phyloP scores from a whole-genome alignment of 768 basidiomycete genomes.

The Albatrellus ellisii region DNA sequence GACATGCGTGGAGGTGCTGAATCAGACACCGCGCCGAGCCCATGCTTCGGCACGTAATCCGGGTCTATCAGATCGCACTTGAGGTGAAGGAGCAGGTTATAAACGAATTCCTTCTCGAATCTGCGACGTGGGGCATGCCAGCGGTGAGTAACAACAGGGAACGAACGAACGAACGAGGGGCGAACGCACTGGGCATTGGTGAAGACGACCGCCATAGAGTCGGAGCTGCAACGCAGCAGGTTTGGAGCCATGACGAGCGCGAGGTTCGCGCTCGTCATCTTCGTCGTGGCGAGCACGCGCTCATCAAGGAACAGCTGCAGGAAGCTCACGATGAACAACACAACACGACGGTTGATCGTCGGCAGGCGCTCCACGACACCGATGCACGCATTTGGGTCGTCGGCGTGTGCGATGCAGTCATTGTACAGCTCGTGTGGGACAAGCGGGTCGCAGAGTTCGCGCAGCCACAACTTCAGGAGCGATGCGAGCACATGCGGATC shows the following conservation, averaged over 20 bases:
- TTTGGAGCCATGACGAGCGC: slow-evolving; percentile 92
- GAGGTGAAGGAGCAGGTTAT: slow-evolving; percentile 71
- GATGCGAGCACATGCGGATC: slow-evolving; percentile 88
- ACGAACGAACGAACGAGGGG: not conserved
- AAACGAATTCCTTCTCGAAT: slow-evolving; percentile 83
- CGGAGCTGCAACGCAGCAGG: slow-evolving; percentile 72
- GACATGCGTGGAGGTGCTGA: slow-evolving; percentile 34
- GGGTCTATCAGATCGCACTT: slow-evolving; percentile 64
- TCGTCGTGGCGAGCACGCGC: slow-evolving; percentile 54
- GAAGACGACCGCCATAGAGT: slow-evolving; percentile 81
- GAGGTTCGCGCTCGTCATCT: slow-evolving; percentile 85
- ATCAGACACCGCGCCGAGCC: slow-evolving; percentile 46
- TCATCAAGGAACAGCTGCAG: slow-evolving; percentile 80
- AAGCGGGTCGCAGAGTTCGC: slow-evolving; percentile 86
- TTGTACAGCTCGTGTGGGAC: slow-evolving; percentile 88
- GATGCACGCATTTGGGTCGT: slow-evolving; percentile 57
- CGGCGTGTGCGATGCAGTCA: slow-evolving; percentile 63
- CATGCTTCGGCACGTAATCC: slow-evolving; percentile 68
- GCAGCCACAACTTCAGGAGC: slow-evolving; percentile 84
- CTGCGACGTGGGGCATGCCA: slow-evolving; percentile 26
- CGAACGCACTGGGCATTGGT: slow-evolving; percentile 76
- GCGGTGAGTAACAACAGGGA: not conserved
- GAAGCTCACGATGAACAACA: slow-evolving; percentile 84
- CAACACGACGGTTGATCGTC: slow-evolving; percentile 74
- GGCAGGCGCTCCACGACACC: slow-evolving; percentile 68